Evolutionary conservation across 352 stramenopile species (phyloP).

Genomic region (Globisporangium paddicum): DNA sequence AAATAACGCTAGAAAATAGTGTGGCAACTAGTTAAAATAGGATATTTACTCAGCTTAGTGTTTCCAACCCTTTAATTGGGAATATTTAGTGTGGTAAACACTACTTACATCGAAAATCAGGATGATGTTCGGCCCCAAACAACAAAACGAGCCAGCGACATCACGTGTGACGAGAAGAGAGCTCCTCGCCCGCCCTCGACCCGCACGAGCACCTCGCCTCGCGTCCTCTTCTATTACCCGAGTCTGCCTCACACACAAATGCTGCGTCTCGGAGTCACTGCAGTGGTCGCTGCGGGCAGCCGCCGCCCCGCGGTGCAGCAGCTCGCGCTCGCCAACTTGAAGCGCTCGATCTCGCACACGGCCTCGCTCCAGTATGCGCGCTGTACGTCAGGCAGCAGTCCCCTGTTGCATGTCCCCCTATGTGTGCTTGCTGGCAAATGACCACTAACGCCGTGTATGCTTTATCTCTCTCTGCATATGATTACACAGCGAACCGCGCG

Average conservation of each 20-base stretch:
- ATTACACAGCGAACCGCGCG: conserved; percentile 25
- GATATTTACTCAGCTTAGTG: too few species aligned
- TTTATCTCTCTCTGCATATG: neutral
- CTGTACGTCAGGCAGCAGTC: conserved; percentile 2
- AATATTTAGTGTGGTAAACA: too few species aligned
- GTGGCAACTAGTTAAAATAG: too few species aligned
- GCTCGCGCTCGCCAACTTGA: conserved; percentile 9
- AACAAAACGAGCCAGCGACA: neutral
- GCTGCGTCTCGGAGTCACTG: conserved; percentile 9
- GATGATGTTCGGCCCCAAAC: too few species aligned
- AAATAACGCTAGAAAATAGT: too few species aligned
- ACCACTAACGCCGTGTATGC: neutral
- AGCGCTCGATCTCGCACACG: conserved; percentile 15
- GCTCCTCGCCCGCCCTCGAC: neutral
- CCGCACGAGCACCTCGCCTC: neutral
- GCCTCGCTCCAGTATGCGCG: conserved; percentile 13
- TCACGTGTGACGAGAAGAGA: neutral
- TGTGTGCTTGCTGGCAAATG: neutral
- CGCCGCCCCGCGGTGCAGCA: neutral
- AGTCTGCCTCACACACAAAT: neutral
- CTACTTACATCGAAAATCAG: too few species aligned
- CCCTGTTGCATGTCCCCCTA: neutral
- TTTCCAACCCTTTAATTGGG: too few species aligned
- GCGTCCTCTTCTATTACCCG: neutral
- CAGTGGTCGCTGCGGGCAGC: conserved; percentile 1